Evolutionary conservation across 768 basidiomycete species (phyloP).

Genomic region (Pleurotus sapidus): DNA sequence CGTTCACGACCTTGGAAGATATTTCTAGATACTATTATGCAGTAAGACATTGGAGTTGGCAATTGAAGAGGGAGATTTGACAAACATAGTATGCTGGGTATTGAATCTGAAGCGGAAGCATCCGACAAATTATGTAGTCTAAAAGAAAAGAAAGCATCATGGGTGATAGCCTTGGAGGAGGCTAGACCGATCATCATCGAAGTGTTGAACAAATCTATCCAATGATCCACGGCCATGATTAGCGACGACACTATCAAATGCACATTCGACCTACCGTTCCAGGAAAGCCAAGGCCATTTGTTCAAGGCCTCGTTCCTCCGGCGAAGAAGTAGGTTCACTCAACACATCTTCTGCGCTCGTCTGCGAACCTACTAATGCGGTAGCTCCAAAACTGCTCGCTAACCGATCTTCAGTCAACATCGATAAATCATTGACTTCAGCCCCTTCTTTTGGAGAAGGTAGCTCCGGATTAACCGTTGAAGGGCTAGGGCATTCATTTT

Average conservation of each 20-base stretch:
- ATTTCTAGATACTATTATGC: background rate
- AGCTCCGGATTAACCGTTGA: no score
- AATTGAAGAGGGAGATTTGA: background rate
- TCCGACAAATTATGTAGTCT: background rate
- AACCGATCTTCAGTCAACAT: no score
- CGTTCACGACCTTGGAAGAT: conserved; percentile 1
- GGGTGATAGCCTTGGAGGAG: background rate
- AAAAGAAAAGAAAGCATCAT: conserved; percentile 6
- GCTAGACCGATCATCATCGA: background rate
- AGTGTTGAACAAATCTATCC: background rate
- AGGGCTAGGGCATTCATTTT: no score
- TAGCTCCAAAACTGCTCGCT: no score
- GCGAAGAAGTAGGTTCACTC: no score
- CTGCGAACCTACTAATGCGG: no score
- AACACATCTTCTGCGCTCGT: no score
- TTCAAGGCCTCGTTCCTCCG: background rate
- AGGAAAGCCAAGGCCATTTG: background rate
- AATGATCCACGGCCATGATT: no score
- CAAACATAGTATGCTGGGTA: background rate
- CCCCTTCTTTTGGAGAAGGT: no score
- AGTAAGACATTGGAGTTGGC: background rate
- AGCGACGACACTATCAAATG: background rate
- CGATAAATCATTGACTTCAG: no score
- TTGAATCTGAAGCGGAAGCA: background rate
- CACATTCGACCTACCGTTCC: background rate